These are phyloP conservation scores for Abortiporus biennis DNA, from an alignment of 1,284 basidiomycete species.

Conservation along the genomic window DNA sequence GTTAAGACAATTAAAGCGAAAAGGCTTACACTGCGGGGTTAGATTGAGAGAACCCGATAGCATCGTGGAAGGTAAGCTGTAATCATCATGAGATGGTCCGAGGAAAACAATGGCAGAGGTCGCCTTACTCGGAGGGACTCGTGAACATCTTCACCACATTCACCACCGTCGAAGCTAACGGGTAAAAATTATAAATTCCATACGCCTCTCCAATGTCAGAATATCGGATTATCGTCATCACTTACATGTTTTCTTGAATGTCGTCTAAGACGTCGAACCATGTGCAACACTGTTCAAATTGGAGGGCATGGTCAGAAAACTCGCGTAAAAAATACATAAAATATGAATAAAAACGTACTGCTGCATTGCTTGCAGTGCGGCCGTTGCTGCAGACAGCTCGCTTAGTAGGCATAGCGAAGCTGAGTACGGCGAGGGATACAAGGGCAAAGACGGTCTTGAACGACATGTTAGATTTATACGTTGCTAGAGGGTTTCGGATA, in stretches of 20 bases:
- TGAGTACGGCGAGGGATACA: not conserved
- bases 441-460: conserved; percentile 7
- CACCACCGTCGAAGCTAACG: conserved; percentile 16
- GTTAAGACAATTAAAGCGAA: no score
- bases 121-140: conserved; percentile 17
- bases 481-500: no score
- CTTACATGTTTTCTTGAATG: no score
- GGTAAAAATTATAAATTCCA: not conserved
- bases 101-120: no score
- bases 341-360: conserved; percentile 1
- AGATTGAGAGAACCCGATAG: conserved; percentile 27
- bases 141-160: conserved; percentile 18
- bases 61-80: no score
- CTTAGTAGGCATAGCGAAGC: not conserved
- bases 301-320: no score
- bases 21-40: conserved; percentile 28
- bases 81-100: not conserved
- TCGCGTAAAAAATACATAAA: not conserved
- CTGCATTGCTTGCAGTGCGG: conserved; percentile 5
- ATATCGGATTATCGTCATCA: conserved; percentile 16
- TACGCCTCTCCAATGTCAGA: conserved; percentile 5
- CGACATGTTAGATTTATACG: no score
- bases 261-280: conserved; percentile 22
- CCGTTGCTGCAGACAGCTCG: conserved; percentile 3
- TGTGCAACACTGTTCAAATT: conserved; percentile 15